Evolutionary conservation across 2,329 filamentous ascomycete species (phyloP), one percentile per base, ranked within the genome.

Genomic region (Ceratocystis lukuohia): DNA sequence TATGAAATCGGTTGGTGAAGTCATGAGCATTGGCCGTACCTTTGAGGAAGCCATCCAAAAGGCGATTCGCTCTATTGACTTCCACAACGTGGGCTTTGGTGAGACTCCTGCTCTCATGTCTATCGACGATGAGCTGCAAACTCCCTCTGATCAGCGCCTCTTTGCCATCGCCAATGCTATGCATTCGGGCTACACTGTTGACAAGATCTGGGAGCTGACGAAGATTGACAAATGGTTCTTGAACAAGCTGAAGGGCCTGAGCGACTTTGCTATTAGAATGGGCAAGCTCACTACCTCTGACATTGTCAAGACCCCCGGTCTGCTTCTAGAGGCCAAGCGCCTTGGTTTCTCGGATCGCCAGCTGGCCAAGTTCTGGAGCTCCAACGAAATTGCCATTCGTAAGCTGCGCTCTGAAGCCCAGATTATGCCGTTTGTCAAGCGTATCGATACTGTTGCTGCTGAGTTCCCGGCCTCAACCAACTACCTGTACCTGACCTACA

Each of bases 171-270:
- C 94, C 71, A 97, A 99, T 73, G 94, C 94, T 53, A 97, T 99
- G 93, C 86, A 92, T 74, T 81, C 88, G 67, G 94, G 93, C 41
- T 99, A 97, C 78, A 88, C 85, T 3, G 92, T 97, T 45, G 89
- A 97, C 74, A 94, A 96, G 78, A 96, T 99, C 74, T 96, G 92
- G 91, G 89, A 96, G 75, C 82, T 97, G 80, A 99, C 94, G 73
- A 91, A 93, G 79, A 99, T 99, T 72, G 94, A 97, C 79, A 96
- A 95, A 77, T 99, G 94, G 94, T 99, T 97, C 81, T 79, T 99
- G 70, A 86, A 84, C 77, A 92, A 91, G 76, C 85, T 99, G 67
- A 96, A 96, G 84, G 87, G 88, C 33, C 80, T 99, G 8, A 96
- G 87, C 76, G 84, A 96, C 78, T 96, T 97, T 72, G 86, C 87